Evolutionary conservation across 768 basidiomycete genomes (phyloP), one percentile per base, ranked within the genome.

Genomic region (Phlegmacium glaucopus): DNA sequence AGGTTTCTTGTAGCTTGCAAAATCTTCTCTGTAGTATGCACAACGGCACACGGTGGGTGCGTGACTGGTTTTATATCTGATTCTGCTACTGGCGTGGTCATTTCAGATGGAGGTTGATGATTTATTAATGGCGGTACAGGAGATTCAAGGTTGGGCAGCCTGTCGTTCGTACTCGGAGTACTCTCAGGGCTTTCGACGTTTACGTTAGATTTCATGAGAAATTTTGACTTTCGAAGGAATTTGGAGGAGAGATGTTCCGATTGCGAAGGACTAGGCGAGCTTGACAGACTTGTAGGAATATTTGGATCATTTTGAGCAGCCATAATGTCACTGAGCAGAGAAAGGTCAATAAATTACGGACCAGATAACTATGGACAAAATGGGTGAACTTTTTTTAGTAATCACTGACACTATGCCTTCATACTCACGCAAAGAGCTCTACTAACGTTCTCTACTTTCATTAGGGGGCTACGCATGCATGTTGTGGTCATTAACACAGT

Each of bases 401-500:
- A 2, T 22, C 22, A 22, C 22, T 22, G n/a, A n/a, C n/a, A n/a
- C 22, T 22, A 22, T 22, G 22, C 22, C 22, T 22, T 22, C 22
- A 22, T 22, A 5, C 22, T 22, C 22, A 22, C 2, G 5, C 22
- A 22, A 22, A 22, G 22, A 22, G 22, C 22, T 22, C 22, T 22
- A 44, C 36, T 38, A 49, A 52, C 42, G 42, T n/a, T 44, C n/a
- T 44, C 40, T 35, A 49, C 34, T 42, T 43, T 38, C 42, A 49
- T 42, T 37, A 39, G 41, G 18, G 27, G 18, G 48, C 32, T 45
- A 44, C 47, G 50, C 37, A n/a, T n/a, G n/a, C n/a, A n/a, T n/a
- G 50, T 44, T 47, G 35, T 48, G 45, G 53, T 42, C 45, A 50
- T 50, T 47, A 54, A 54, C 49, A 49, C 46, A n/a, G n/a, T 45